Conservation (phyloP, 2,329 filamentous ascomycete genomes). For the Cladophialophora psammophila region DNA sequence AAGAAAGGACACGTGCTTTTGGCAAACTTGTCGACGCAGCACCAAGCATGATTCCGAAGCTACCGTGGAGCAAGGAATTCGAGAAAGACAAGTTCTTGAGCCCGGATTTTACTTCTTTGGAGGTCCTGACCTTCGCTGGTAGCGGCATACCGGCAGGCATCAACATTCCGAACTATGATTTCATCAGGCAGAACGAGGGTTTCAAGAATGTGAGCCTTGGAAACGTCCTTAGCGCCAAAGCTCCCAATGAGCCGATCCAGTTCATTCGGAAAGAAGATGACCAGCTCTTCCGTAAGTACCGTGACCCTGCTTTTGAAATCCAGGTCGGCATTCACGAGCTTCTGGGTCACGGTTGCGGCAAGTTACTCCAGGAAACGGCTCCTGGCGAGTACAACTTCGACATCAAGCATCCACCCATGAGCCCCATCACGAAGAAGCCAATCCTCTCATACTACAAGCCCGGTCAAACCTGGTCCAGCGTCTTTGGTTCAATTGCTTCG, state of each 20-base stretch:
- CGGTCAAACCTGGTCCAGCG: conserved; percentile 91
- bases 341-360: conserved; percentile 87
- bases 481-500: conserved; percentile 86
- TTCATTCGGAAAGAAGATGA: conserved; percentile 85
- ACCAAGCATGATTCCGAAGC: conserved; percentile 80
- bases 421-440: conserved; percentile 78
- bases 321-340: conserved; percentile 96
- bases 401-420: conserved; percentile 77
- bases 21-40: conserved; percentile 83
- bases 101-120: conserved; percentile 93
- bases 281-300: conserved; percentile 78
- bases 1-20: conserved; percentile 88
- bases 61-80: conserved; percentile 88
- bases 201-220: conserved; percentile 83
- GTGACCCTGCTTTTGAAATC: conserved; percentile 89
- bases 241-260: conserved; percentile 88
- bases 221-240: conserved; percentile 90
- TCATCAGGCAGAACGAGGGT: conserved; percentile 67
- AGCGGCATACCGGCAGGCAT: conserved; percentile 68
- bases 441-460: conserved; percentile 91
- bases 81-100: conserved; percentile 96
- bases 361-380: conserved; percentile 87
- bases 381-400: conserved; percentile 90
- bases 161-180: conserved; percentile 64
- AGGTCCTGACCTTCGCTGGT: conserved; percentile 82